Evolutionary conservation across 768 basidiomycete species (phyloP).

Genomic region (Pholiota molesta): DNA sequence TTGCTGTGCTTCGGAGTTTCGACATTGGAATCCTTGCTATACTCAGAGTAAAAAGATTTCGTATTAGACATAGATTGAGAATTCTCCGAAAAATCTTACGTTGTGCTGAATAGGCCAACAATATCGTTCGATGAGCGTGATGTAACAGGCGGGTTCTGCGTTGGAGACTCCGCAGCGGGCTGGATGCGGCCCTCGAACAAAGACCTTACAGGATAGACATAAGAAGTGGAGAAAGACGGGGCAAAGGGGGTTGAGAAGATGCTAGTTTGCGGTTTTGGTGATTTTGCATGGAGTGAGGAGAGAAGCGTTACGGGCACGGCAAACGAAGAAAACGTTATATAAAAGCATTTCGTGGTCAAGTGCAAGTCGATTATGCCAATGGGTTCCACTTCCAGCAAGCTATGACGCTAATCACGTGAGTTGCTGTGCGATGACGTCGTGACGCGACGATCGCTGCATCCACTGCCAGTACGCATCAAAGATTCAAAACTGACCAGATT

Average conservation of each 20-base stretch:
- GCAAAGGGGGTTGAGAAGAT: not conserved
- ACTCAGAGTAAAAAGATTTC: not conserved
- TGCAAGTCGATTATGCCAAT: not conserved
- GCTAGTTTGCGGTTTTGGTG: conserved; percentile 5
- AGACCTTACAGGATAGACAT: conserved; percentile 14
- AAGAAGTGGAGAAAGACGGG: conserved; percentile 12
- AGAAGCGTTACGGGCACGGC: not conserved
- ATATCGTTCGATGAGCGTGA: conserved; percentile 13
- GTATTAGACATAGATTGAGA: not conserved
- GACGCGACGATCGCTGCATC: too few relatives aligned
- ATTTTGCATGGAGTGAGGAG: conserved; percentile 4
- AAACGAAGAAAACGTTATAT: not conserved
- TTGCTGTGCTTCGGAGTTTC: not conserved
- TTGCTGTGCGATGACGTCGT: too few relatives aligned
- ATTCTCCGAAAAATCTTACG: not conserved
- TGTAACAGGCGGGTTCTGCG: not conserved
- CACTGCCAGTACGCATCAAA: too few relatives aligned
- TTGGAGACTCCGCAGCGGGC: conserved; percentile 5
- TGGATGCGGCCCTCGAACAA: conserved; percentile 15
- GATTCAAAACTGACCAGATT: too few relatives aligned
- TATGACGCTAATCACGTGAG: conserved; percentile 7
- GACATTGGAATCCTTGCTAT: not conserved
- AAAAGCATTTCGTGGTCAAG: not conserved
- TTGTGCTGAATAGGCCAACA: conserved; percentile 8
- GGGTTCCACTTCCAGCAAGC: too few relatives aligned